phyloP scores from a whole-genome alignment of 2,329 filamentous ascomycete species.

The Colletotrichum caudatum region DNA sequence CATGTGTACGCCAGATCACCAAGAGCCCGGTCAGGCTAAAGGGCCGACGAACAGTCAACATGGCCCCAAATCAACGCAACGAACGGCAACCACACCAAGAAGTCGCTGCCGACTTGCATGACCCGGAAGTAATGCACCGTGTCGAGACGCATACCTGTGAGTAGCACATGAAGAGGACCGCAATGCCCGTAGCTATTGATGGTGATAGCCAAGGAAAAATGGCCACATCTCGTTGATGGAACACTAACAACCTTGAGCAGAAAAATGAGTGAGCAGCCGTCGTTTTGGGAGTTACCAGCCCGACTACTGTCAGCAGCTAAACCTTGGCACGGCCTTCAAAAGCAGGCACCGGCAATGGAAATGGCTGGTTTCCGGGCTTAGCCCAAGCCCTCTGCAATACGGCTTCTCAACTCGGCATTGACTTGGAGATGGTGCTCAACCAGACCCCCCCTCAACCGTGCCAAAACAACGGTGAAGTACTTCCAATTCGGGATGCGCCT shows the following conservation, averaged over 20 bases:
- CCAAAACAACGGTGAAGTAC: neutral
- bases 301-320: neutral
- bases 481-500: neutral
- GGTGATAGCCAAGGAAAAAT: neutral
- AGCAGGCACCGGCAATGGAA: neutral
- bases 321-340: no score
- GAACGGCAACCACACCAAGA: neutral
- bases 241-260: neutral
- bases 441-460: neutral
- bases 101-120: neutral
- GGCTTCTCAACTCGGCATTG: neutral
- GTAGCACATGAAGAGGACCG: neutral
- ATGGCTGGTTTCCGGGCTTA: neutral
- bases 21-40: no score
- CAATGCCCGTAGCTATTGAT: no score
- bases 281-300: neutral
- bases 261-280: no score
- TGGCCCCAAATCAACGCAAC: neutral
- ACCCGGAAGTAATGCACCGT: no score
- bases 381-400: no score
- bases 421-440: no score
- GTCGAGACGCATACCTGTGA: neutral
- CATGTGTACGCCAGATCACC: neutral
- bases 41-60: no score
- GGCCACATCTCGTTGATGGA: neutral